These are phyloP conservation scores for Aspergillus indologenus DNA, from an alignment of 495 filamentous ascomycete genomes.

Conservation along the genomic window DNA sequence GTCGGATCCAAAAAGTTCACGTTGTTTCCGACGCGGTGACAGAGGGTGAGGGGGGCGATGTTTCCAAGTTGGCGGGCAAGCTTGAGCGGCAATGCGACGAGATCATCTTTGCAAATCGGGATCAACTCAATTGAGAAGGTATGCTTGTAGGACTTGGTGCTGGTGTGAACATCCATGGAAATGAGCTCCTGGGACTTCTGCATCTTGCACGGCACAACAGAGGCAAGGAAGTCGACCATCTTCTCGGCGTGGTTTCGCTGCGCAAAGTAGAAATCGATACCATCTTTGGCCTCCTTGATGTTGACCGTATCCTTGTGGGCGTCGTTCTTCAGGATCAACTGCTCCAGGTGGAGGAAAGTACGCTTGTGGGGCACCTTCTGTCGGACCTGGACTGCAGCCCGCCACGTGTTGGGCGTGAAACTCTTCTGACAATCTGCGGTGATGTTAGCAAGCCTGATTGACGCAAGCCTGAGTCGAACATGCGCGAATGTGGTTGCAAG, in stretches of 20 bases:
- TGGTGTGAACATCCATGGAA: slow-evolving; percentile 87
- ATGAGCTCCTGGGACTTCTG: slow-evolving; percentile 93
- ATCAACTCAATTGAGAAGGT: slow-evolving; percentile 81
- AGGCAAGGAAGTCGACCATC: slow-evolving; percentile 85
- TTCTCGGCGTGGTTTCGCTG: slow-evolving; percentile 88
- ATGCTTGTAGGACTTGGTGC: slow-evolving; percentile 88
- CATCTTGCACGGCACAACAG: slow-evolving; percentile 70
- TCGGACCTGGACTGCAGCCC: slow-evolving; percentile 84
- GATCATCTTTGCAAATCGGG: slow-evolving; percentile 94
- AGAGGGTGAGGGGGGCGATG: slow-evolving; percentile 77
- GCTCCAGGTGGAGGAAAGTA: slow-evolving; percentile 94
- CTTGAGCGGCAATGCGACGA: slow-evolving; percentile 87
- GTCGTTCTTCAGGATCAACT: slow-evolving; percentile 88
- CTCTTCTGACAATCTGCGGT: slow-evolving; percentile 52
- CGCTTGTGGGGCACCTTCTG: slow-evolving; percentile 98
- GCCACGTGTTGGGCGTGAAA: slow-evolving; percentile 91
- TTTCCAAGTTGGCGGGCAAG: slow-evolving; percentile 82
- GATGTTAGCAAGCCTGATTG: background rate
- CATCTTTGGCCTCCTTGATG: slow-evolving; percentile 91
- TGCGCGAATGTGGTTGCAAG: background rate
- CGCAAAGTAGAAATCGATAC: slow-evolving; percentile 91
- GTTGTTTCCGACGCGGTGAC: slow-evolving; percentile 83
- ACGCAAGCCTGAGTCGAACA: background rate
- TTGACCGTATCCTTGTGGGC: slow-evolving; percentile 94
- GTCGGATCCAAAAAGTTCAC: slow-evolving; percentile 87